A percentile compares a stretch with the other conserved stretches of the same genome.
Conservation (phyloP, 2,329 filamentous ascomycete genomes). For the Alternaria postmessia region DNA sequence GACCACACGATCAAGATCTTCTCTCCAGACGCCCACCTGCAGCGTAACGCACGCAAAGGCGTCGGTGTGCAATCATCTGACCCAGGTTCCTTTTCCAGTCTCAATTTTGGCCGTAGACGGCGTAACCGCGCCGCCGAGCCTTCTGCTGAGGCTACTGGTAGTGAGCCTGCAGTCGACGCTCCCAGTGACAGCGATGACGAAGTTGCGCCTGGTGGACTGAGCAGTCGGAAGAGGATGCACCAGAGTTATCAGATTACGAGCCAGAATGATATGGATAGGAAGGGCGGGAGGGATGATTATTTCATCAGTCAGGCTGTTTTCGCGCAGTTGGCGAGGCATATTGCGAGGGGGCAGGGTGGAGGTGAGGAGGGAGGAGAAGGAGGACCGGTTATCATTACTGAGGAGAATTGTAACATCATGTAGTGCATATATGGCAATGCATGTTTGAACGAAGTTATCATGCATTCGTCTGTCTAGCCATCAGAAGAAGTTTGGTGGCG, state of each 20-base stretch:
- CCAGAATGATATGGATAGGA: conserved; percentile 68
- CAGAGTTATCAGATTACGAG: conserved; percentile 68
- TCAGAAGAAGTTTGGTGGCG: not conserved
- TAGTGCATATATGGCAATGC: too few relatives aligned
- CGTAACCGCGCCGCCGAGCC: conserved; percentile 10
- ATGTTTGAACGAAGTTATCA: not conserved
- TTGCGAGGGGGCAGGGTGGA: conserved; percentile 35
- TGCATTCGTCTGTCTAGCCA: not conserved
- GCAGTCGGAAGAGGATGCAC: conserved; percentile 66
- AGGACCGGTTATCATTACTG: conserved; percentile 37
- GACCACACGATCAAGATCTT: conserved; percentile 75
- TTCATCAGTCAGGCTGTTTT: conserved; percentile 59
- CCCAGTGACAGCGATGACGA: conserved; percentile 46
- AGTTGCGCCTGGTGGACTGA: conserved; percentile 57
- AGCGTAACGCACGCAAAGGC: conserved; percentile 64
- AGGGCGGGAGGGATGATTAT: conserved; percentile 65
- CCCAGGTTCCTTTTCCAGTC: conserved; percentile 52
- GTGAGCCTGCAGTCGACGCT: conserved; percentile 11
- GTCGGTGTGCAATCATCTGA: conserved; percentile 64
- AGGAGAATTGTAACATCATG: conserved; percentile 45
- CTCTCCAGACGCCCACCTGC: conserved; percentile 65
- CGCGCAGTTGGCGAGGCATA: conserved; percentile 48
- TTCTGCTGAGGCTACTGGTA: not conserved
- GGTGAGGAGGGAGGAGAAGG: conserved; percentile 34
- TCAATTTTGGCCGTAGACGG: conserved; percentile 39